Evolutionary conservation across 208 protist genomes (phyloP).

Genomic region (Tritrichomonas musculus): DNA sequence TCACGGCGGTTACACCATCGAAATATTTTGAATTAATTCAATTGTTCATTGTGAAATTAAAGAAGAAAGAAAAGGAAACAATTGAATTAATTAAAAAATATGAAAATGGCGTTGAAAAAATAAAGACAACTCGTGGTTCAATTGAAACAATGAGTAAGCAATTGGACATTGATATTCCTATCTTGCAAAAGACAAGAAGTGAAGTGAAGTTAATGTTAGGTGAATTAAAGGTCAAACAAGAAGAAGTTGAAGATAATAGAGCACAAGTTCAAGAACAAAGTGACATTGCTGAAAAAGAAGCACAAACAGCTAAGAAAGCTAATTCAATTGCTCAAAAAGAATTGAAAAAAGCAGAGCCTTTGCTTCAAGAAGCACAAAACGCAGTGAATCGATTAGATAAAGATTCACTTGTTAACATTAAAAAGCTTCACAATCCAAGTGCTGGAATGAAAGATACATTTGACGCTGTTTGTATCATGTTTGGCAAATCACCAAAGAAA

Average conservation of each 20-base stretch:
- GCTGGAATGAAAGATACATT: neutral
- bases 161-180: constrained; percentile 6
- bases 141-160: neutral
- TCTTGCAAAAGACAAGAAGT: neutral
- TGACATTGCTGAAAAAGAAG: neutral
- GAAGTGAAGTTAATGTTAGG: constrained; percentile 12
- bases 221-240: neutral
- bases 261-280: neutral
- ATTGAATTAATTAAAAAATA: neutral
- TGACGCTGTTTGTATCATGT: constrained; percentile 36
- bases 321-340: neutral
- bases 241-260: neutral
- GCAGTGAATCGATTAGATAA: constrained; percentile 30
- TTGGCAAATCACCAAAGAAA: neutral
- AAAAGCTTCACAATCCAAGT: neutral
- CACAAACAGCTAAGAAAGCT: neutral
- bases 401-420: neutral
- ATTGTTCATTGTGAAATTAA: constrained; percentile 85
- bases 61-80: constrained; percentile 69
- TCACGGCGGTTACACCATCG: constrained; percentile 96
- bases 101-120: constrained; percentile 19
- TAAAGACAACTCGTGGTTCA: neutral
- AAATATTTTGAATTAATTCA: constrained; percentile 94
- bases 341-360: neutral
- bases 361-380: neutral